A percentile compares a stretch with the other conserved stretches of the same genome.
Conservation (phyloP, 2,329 filamentous ascomycete species). For the Talaromyces sp. region DNA sequence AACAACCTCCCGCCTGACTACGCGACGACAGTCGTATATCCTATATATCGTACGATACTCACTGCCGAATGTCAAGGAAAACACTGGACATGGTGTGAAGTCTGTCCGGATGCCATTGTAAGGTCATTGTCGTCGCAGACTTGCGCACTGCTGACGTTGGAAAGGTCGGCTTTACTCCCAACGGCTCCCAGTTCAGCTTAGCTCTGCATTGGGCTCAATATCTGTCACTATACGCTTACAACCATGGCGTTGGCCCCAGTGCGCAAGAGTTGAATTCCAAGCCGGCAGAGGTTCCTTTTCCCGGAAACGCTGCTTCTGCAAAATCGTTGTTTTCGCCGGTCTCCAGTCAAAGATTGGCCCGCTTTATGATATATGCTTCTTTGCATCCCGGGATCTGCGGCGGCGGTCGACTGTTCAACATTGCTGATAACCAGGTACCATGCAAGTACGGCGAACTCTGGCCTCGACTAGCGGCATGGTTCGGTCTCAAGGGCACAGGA, state of each 20-base stretch:
- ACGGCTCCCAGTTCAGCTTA: constrained; percentile 28
- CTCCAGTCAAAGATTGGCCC: neutral
- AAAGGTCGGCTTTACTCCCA: constrained; percentile 30
- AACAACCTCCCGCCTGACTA: constrained; percentile 13
- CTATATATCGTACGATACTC: constrained; percentile 21
- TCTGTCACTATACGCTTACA: constrained; percentile 29
- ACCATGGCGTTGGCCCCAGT: constrained; percentile 22
- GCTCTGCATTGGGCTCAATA: constrained; percentile 31
- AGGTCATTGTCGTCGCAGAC: neutral
- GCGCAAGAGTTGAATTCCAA: neutral
- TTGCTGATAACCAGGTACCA: neutral
- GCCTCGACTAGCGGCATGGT: constrained; percentile 22
- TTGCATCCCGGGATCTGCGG: neutral
- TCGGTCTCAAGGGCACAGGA: constrained; percentile 28
- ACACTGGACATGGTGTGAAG: neutral
- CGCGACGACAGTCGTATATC: constrained; percentile 32
- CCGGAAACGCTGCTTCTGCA: neutral
- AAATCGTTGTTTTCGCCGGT: neutral
- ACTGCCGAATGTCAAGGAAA: neutral
- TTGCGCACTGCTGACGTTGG: neutral
- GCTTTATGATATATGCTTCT: neutral
- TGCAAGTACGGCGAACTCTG: neutral
- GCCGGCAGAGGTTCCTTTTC: neutral
- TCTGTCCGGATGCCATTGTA: neutral
- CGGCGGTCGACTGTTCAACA: neutral